Percentiles rank a stretch among this genome's conserved stretches.
Conservation (phyloP, 1,284 basidiomycete species). For the Trametes polyzona region DNA sequence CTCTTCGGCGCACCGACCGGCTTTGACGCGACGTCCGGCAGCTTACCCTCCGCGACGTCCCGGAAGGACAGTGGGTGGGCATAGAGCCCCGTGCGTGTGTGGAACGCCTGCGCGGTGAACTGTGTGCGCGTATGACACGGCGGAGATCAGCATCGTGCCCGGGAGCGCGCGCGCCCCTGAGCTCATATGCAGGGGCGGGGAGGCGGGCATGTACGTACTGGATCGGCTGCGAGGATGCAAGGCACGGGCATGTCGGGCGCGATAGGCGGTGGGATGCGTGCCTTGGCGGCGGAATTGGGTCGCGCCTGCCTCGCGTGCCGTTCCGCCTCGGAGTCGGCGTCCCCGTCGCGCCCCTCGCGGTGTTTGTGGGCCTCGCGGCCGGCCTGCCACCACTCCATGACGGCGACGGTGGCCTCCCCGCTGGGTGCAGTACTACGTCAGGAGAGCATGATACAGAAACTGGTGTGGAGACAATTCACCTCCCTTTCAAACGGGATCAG, state of each 20-base stretch:
- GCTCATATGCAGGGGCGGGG: too few species aligned
- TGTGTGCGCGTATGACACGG: constrained; percentile 25
- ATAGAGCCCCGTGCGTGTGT: constrained; percentile 47
- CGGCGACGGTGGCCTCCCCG: constrained; percentile 33
- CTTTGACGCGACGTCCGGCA: constrained; percentile 39
- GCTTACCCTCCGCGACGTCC: constrained; percentile 52
- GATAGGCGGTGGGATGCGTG: constrained; percentile 19
- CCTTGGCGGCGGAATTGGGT: constrained; percentile 3
- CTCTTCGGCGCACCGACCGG: constrained; percentile 22
- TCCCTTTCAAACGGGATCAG: constrained; percentile 23
- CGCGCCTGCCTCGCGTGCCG: not conserved
- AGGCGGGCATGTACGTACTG: constrained; percentile 39
- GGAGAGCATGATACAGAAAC: not conserved
- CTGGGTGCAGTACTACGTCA: constrained; percentile 12
- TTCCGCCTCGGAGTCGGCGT: constrained; percentile 11
- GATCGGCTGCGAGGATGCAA: constrained; percentile 40
- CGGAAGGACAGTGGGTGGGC: constrained; percentile 57
- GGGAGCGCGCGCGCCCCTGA: not conserved
- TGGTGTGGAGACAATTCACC: constrained; percentile 16
- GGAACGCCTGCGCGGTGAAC: constrained; percentile 57
- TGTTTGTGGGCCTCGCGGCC: constrained; percentile 22
- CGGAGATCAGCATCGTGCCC: not conserved
- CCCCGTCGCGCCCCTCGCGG: constrained; percentile 4
- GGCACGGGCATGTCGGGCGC: constrained; percentile 26
- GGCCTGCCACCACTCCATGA: constrained; percentile 36